phyloP scores from a whole-genome alignment of 257 asterid genomes.

The Nicotiana tabacum region DNA sequence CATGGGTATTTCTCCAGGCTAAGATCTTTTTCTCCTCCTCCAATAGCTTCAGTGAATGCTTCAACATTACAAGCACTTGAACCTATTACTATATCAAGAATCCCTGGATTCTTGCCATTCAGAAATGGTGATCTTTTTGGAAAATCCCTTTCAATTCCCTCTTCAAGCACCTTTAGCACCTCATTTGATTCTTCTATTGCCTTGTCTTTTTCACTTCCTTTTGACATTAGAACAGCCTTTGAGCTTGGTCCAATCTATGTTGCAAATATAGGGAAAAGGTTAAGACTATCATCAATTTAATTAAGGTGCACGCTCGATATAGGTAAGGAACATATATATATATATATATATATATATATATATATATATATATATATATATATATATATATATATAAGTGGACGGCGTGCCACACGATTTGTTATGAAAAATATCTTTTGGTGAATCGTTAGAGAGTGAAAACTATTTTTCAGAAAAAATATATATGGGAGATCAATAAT shows the following conservation, averaged over 20 bases:
- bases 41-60: conserved; percentile 25
- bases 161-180: conserved; percentile 25
- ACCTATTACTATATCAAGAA: conserved; percentile 25
- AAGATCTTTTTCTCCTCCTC: neutral
- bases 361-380: too few relatives aligned
- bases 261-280: neutral
- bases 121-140: conserved; percentile 9
- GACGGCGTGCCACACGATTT: too few relatives aligned
- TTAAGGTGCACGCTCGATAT: too few relatives aligned
- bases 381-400: neutral
- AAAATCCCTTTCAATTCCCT: conserved; percentile 15
- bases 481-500: too few relatives aligned
- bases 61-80: conserved; percentile 23
- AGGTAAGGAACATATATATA: too few relatives aligned
- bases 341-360: too few relatives aligned
- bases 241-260: neutral
- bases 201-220: conserved; percentile 10
- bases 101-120: conserved; percentile 13
- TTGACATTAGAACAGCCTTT: neutral
- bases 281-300: neutral
- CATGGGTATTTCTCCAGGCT: conserved; percentile 25
- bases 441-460: too few relatives aligned
- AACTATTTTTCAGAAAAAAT: too few relatives aligned
- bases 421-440: too few relatives aligned
- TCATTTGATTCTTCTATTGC: conserved; percentile 13